These are phyloP conservation scores for Cenchrus americanus DNA, from an alignment of 176 grass and related monocot species.

Conservation along the genomic window DNA sequence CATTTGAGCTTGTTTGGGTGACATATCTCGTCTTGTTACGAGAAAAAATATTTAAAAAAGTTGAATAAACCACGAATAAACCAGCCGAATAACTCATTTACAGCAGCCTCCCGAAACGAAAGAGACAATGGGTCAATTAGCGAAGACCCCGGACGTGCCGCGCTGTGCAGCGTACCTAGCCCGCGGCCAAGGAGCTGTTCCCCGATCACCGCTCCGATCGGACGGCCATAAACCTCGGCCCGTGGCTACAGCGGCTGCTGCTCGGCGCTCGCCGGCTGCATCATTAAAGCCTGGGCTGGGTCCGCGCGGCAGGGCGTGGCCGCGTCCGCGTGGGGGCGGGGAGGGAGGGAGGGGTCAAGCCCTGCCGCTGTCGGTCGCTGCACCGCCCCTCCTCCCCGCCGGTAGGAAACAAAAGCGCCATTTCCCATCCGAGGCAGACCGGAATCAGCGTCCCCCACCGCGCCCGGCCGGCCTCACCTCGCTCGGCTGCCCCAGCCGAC, in stretches of 20 bases:
- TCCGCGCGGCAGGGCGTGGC: conserved; percentile 2
- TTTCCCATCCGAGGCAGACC: conserved; percentile 3
- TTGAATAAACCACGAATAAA: no score
- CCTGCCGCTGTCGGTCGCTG: conserved; percentile 36
- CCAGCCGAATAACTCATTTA: not conserved
- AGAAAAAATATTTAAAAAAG: no score
- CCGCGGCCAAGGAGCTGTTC: conserved; percentile 4
- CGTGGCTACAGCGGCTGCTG: not conserved
- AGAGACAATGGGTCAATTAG: not conserved
- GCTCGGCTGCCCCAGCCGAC: not conserved
- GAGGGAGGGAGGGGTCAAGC: not conserved
- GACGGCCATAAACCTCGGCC: conserved; percentile 11
- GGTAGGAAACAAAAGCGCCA: conserved; percentile 6
- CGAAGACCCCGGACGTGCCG: not conserved
- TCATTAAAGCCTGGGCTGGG: not conserved
- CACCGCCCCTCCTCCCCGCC: not conserved
- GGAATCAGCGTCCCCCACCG: not conserved
- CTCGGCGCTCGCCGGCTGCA: not conserved
- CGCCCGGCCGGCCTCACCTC: not conserved
- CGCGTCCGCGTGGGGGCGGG: not conserved
- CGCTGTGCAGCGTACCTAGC: conserved; percentile 3
- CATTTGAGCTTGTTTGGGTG: not conserved
- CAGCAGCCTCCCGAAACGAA: not conserved
- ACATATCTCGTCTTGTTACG: no score
- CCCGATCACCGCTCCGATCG: conserved; percentile 30